These are phyloP conservation scores for Phaeotremella fagi DNA, from an alignment of 768 basidiomycete genomes.

Conservation along the genomic window DNA sequence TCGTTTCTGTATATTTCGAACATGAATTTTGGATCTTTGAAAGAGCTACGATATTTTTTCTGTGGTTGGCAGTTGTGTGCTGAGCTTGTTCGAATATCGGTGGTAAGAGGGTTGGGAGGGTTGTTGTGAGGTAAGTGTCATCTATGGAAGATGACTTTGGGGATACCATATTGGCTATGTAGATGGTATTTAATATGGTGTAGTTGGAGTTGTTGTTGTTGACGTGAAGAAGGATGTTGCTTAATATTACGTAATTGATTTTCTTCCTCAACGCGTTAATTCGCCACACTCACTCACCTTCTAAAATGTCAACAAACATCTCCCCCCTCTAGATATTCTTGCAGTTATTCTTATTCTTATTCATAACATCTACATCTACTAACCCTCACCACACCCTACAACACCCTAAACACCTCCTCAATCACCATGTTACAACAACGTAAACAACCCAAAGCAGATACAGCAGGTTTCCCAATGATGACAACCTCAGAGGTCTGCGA, in stretches of 20 bases:
- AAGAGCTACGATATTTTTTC: slow-evolving; percentile 79
- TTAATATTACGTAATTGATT: slow-evolving; percentile 2
- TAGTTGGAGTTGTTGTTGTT: neutral
- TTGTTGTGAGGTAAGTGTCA: slow-evolving; percentile 31
- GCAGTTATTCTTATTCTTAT: neutral
- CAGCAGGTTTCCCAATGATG: slow-evolving; percentile 29
- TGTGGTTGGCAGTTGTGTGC: slow-evolving; percentile 68
- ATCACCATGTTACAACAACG: slow-evolving; percentile 10
- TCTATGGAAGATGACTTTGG: slow-evolving; percentile 10
- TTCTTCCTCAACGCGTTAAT: neutral
- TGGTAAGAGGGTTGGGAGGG: slow-evolving; percentile 50
- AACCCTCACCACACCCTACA: neutral
- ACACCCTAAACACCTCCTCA: neutral
- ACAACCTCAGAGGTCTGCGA: slow-evolving; percentile 20
- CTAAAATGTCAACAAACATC: slow-evolving; percentile 7
- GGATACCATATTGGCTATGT: neutral
- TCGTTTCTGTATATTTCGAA: slow-evolving; percentile 51
- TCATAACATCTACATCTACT: neutral
- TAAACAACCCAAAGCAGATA: slow-evolving; percentile 8
- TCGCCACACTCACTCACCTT: too few relatives aligned
- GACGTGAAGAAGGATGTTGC: neutral
- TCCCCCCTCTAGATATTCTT: neutral
- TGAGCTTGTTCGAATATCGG: slow-evolving; percentile 79
- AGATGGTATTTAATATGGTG: neutral
- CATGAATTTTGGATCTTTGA: slow-evolving; percentile 72